Conservation (phyloP, 1,284 basidiomycete species). For the Puccinia novopanici region DNA sequence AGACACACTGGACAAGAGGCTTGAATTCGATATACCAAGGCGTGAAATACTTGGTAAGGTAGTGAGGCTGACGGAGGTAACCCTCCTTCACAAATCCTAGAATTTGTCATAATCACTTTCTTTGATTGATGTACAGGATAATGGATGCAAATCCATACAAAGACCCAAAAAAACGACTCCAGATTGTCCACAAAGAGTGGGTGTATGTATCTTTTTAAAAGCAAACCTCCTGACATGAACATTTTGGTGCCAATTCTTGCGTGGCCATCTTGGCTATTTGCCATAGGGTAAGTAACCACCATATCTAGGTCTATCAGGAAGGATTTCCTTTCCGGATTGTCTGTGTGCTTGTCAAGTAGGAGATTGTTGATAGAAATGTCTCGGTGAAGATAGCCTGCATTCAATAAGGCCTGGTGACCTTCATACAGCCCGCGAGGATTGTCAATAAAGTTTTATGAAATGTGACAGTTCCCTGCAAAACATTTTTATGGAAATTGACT, state of each 20-base stretch:
- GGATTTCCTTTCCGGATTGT: not conserved
- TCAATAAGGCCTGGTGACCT: not conserved
- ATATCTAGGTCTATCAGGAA: constrained; percentile 10
- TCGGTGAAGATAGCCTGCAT: not conserved
- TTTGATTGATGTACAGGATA: not conserved
- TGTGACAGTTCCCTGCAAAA: too few species aligned
- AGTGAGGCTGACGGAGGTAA: not conserved
- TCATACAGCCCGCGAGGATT: constrained; percentile 8
- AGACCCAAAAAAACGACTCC: constrained; percentile 9
- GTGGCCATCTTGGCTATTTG: not conserved
- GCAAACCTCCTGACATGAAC: not conserved
- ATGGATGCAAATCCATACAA: constrained; percentile 7
- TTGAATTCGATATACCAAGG: not conserved
- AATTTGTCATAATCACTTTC: not conserved
- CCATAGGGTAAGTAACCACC: not conserved
- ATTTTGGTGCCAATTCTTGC: not conserved
- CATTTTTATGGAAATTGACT: too few species aligned
- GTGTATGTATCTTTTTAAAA: not conserved
- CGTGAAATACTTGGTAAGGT: not conserved
- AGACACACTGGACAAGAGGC: not conserved
- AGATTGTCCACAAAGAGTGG: not conserved
- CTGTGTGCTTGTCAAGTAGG: not conserved
- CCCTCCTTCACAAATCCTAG: not conserved
- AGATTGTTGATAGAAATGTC: not conserved
- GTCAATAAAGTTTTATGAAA: too few species aligned